Evolutionary conservation across 129 eudicot genomes (phyloP), one percentile per base, ranked within the genome.

Genomic region (Pittosporum tobira): DNA sequence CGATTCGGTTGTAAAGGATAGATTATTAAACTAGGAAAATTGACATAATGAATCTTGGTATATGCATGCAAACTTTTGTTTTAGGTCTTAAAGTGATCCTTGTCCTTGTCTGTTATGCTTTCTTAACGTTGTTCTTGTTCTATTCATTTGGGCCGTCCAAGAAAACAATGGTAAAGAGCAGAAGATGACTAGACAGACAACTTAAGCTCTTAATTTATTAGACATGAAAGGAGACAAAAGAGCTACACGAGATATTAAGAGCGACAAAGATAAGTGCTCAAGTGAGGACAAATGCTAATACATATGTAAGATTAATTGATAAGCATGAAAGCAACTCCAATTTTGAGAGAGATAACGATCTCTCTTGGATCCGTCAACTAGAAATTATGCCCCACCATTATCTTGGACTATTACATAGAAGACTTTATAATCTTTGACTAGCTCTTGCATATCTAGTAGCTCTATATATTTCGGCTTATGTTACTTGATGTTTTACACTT

Each of bases 381-480:
- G 38, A 46, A 15, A 34, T 5, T 30, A 30, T 56, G 8, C 37
- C 14, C 3, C 31, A n/a, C 26, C 59, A 65, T 36, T 51, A 26
- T 63, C 38, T 46, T 30, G 44, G 20, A 28, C 65, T 73, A 58
- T 67, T 22, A 49, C 49, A 21, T 21, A 22, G n/a, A 7, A 44
- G 59, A 71, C 51, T 66, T 68, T 30, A 45, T 19, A 6, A 24
- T 27, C 56, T 57, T 72, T 30, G 30, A 20, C 26, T 18, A 23
- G 16, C 27, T 57, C 51, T 37, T 51, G 71, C 64, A 67, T 62
- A 27, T 61, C 23, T 10, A 6, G 15, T 60, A 43, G 1, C 40
- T 63, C 56, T 57, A 63, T 62, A 69, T 75, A 71, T 64, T 37
- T 52, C 69, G 75, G 51, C 70, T 15, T 22, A 51, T 21, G 48